Conservation (phyloP, 106 monocot species). For the Dendrobium chrysotoxum region DNA sequence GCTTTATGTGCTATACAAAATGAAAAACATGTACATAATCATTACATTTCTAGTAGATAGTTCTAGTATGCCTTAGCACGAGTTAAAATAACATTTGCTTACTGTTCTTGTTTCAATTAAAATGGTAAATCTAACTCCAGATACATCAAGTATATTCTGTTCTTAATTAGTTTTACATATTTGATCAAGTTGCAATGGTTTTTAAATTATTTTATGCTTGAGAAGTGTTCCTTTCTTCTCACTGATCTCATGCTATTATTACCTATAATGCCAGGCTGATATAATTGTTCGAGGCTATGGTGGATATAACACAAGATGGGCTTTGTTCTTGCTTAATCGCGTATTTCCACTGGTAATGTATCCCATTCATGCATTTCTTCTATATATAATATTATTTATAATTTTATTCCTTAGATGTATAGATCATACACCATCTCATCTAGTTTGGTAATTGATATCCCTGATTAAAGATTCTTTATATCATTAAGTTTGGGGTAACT, state of each 20-base stretch:
- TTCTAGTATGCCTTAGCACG: not conserved
- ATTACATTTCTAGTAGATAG: not conserved
- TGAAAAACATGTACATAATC: not conserved
- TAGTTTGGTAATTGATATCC: not conserved
- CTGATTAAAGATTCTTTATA: not conserved
- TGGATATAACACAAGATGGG: conserved; percentile 95
- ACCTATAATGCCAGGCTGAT: conserved; percentile 55
- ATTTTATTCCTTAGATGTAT: not conserved
- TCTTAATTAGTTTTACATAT: not conserved
- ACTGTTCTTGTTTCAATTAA: not conserved
- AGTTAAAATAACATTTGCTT: not conserved
- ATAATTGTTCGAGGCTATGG: conserved; percentile 85
- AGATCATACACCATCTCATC: not conserved
- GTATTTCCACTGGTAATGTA: conserved; percentile 62
- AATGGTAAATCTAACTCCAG: not conserved
- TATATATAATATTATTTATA: not conserved
- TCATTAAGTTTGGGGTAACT: not conserved
- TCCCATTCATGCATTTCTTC: not conserved
- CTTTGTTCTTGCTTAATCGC: conserved; percentile 64
- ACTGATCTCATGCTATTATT: conserved; percentile 4
- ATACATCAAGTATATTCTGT: not conserved
- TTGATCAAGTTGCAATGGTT: not conserved
- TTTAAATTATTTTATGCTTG: not conserved
- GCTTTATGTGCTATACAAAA: not conserved
- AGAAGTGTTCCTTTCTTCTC: not conserved